Percentiles rank a stretch among this genome's conserved stretches.
phyloP scores from a whole-genome alignment of 345 rosid species.

The Pseudoturritis turrita region DNA sequence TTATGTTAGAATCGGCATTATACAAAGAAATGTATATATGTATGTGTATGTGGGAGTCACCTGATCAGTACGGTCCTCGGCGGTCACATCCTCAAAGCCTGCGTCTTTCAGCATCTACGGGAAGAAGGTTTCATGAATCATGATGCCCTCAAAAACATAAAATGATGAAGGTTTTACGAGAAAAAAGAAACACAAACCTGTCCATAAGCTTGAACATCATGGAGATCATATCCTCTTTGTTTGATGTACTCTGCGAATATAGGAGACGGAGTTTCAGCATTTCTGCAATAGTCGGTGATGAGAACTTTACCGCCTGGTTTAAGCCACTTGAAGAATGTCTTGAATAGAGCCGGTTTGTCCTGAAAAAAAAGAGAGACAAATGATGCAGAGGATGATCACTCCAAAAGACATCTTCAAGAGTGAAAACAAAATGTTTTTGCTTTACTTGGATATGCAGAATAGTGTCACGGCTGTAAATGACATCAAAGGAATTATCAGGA shows the following conservation, averaged over 20 bases:
- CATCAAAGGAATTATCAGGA: constrained; percentile 72
- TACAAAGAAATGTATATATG: background rate
- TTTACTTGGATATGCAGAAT: constrained; percentile 85
- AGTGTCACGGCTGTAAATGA: constrained; percentile 94
- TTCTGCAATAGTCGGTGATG: constrained; percentile 77
- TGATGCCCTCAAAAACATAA: background rate
- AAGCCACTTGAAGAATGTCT: constrained; percentile 83
- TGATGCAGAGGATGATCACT: background rate
- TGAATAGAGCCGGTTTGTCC: constrained; percentile 92
- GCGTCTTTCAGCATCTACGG: constrained; percentile 76
- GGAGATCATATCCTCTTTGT: constrained; percentile 98
- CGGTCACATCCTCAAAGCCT: constrained; percentile 73
- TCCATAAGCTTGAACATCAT: constrained; percentile 74
- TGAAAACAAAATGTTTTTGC: background rate
- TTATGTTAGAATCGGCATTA: background rate
- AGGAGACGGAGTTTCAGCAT: constrained; percentile 54
- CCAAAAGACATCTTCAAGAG: background rate
- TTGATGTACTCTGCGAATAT: constrained; percentile 62
- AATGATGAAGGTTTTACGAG: background rate
- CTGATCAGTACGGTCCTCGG: constrained; percentile 87
- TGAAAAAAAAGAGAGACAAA: constrained; percentile 25
- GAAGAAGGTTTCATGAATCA: background rate
- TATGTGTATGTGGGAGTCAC: constrained; percentile 27
- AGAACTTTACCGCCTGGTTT: constrained; percentile 96
- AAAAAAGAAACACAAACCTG: constrained; percentile 40